Evolutionary conservation across 768 basidiomycete species (phyloP).

Genomic region (Chalciporus sphaerocephalus): DNA sequence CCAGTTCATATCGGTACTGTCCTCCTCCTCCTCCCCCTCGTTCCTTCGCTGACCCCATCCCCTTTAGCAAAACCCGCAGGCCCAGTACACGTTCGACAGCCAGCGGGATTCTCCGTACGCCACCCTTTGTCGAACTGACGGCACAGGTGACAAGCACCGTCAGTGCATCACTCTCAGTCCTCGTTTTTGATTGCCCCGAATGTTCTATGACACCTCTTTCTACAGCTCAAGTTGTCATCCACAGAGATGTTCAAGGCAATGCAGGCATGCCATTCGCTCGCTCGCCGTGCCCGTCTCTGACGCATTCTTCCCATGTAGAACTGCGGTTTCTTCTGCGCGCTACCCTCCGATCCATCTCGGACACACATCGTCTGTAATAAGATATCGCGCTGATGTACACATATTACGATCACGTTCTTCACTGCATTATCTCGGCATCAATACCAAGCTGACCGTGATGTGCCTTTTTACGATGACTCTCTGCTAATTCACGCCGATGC

Average conservation of each 20-base stretch:
- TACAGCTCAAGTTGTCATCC: slow-evolving; percentile 60
- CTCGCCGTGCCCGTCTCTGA: slow-evolving; percentile 1
- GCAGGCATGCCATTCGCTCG: slow-evolving; percentile 46
- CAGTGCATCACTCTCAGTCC: slow-evolving; percentile 55
- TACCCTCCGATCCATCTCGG: slow-evolving; percentile 60
- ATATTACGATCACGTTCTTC: slow-evolving; percentile 23
- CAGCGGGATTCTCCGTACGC: slow-evolving; percentile 53
- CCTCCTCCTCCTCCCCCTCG: background rate
- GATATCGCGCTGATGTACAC: slow-evolving; percentile 39
- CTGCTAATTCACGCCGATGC: slow-evolving; percentile 53
- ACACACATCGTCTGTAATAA: slow-evolving; percentile 69
- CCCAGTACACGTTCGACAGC: slow-evolving; percentile 59
- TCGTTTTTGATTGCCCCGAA: slow-evolving; percentile 3
- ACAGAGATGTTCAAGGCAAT: slow-evolving; percentile 64
- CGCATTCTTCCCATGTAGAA: slow-evolving; percentile 37
- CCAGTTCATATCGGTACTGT: slow-evolving; percentile 41
- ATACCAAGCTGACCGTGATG: slow-evolving; percentile 59
- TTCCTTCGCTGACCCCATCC: background rate
- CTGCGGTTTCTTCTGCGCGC: slow-evolving; percentile 63
- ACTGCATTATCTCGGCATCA: slow-evolving; percentile 34
- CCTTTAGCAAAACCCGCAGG: slow-evolving; percentile 32
- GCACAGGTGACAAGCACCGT: slow-evolving; percentile 27
- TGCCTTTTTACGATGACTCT: slow-evolving; percentile 58
- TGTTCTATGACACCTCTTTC: slow-evolving; percentile 12
- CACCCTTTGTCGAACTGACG: slow-evolving; percentile 52